Conservation (phyloP, 176 grass and related monocot genomes). For the Eleusine indica region DNA sequence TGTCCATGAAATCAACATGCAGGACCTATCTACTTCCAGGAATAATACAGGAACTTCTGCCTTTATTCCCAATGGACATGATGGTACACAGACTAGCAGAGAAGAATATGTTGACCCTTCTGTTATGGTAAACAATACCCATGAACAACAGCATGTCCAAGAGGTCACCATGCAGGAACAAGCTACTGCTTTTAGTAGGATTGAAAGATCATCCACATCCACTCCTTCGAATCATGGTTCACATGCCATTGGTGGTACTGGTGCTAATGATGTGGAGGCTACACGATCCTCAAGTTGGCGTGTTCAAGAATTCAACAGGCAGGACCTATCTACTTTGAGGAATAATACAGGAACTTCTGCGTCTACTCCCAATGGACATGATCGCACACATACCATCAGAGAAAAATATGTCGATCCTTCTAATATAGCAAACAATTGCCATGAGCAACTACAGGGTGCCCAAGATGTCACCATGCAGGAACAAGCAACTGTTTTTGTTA, state of each 20-base stretch:
- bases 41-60: constrained; percentile 36
- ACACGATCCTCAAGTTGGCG: neutral
- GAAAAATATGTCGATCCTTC: constrained; percentile 34
- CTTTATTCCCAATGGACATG: constrained; percentile 26
- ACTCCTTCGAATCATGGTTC: constrained; percentile 15
- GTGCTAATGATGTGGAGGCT: constrained; percentile 42
- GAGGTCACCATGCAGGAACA: constrained; percentile 45
- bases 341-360: constrained; percentile 37
- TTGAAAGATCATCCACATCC: constrained; percentile 26
- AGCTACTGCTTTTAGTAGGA: constrained; percentile 31
- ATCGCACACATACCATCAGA: constrained; percentile 13
- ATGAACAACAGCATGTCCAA: constrained; percentile 41
- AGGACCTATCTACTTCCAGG: constrained; percentile 45
- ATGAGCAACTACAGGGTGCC: constrained; percentile 34
- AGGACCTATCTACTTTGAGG: constrained; percentile 45
- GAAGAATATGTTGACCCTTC: constrained; percentile 38
- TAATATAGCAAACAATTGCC: constrained; percentile 21
- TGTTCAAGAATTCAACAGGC: constrained; percentile 37
- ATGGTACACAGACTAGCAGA: constrained; percentile 14
- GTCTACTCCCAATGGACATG: constrained; percentile 21
- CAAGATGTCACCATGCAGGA: constrained; percentile 47
- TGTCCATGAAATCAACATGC: constrained; percentile 40
- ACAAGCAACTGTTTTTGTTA: constrained; percentile 27
- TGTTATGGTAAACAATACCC: constrained; percentile 27
- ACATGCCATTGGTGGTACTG: constrained; percentile 26